These are phyloP conservation scores for Yarrowia alimentaria DNA, from an alignment of 805 yeast species.

Conservation along the genomic window DNA sequence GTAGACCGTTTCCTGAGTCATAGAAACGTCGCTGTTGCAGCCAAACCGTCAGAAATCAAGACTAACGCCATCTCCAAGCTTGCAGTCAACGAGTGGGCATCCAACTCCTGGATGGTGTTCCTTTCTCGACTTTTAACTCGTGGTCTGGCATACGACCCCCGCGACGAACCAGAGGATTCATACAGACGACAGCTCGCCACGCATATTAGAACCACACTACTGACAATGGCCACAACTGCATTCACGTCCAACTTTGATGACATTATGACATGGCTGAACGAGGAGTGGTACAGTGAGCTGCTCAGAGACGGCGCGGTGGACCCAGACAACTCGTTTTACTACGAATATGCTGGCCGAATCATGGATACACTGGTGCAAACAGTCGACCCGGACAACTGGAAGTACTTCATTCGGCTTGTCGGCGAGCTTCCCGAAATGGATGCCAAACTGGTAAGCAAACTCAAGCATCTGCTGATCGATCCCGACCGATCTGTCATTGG, in stretches of 20 bases:
- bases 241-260: conserved; percentile 69
- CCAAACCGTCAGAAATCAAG: conserved; percentile 18
- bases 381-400: conserved; percentile 76
- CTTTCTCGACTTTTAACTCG: conserved; percentile 78
- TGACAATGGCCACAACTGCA: conserved; percentile 69
- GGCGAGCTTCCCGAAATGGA: conserved; percentile 84
- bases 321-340: conserved; percentile 45
- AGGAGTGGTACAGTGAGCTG: conserved; percentile 80
- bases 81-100: conserved; percentile 54
- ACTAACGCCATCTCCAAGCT: conserved; percentile 34
- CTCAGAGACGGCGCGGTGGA: conserved; percentile 32
- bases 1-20: conserved; percentile 34
- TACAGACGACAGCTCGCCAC: conserved; percentile 38
- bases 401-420: conserved; percentile 73
- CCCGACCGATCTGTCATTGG: conserved; percentile 82
- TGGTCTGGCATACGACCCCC: conserved; percentile 50
- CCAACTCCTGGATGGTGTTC: conserved; percentile 72
- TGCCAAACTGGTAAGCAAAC: conserved; percentile 56
- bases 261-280: conserved; percentile 89
- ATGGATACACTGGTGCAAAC: conserved; percentile 81
- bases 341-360: conserved; percentile 65
- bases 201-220: conserved; percentile 65
- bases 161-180: background rate
- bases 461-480: conserved; percentile 75
- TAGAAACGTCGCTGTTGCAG: conserved; percentile 20